Conservation (phyloP, 495 filamentous ascomycete species). For the Aspergillus saccharolyticus region DNA sequence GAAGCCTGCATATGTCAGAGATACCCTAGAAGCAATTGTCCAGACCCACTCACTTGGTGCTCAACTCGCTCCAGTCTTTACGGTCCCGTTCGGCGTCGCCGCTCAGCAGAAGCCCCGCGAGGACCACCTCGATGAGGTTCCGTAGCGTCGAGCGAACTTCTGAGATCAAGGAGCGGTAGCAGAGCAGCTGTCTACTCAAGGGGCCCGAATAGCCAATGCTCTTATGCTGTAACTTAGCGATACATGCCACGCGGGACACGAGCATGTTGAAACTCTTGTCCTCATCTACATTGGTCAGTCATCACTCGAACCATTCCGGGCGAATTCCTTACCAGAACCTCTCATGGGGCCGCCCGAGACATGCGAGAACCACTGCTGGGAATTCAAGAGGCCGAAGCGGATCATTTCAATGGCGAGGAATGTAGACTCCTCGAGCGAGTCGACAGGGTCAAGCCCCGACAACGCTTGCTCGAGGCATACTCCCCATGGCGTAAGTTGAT, state of each 20-base stretch:
- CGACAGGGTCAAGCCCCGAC: conserved; percentile 50
- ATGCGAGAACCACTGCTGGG: conserved; percentile 50
- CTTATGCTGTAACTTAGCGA: conserved; percentile 76
- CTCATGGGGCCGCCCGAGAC: conserved; percentile 56
- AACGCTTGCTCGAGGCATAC: conserved; percentile 67
- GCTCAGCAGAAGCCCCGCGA: conserved; percentile 73
- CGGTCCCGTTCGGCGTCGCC: conserved; percentile 69
- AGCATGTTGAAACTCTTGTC: conserved; percentile 70
- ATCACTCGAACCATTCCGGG: not conserved
- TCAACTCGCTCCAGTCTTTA: conserved; percentile 64
- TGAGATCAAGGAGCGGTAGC: conserved; percentile 77
- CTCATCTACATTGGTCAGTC: conserved; percentile 36
- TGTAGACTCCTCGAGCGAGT: conserved; percentile 55
- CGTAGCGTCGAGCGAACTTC: conserved; percentile 72
- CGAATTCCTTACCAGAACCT: conserved; percentile 46
- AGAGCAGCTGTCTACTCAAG: conserved; percentile 81
- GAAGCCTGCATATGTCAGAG: conserved; percentile 58
- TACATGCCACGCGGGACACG: conserved; percentile 76
- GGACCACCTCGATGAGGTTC: conserved; percentile 75
- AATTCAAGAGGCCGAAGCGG: conserved; percentile 70
- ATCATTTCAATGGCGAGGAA: conserved; percentile 79
- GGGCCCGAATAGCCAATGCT: conserved; percentile 91
- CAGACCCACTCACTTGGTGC: conserved; percentile 55
- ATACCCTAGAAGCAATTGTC: not conserved
- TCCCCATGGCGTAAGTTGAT: conserved; percentile 81